Conservation (phyloP, 768 basidiomycete species). For the Coprinopsis strossmayeri region DNA sequence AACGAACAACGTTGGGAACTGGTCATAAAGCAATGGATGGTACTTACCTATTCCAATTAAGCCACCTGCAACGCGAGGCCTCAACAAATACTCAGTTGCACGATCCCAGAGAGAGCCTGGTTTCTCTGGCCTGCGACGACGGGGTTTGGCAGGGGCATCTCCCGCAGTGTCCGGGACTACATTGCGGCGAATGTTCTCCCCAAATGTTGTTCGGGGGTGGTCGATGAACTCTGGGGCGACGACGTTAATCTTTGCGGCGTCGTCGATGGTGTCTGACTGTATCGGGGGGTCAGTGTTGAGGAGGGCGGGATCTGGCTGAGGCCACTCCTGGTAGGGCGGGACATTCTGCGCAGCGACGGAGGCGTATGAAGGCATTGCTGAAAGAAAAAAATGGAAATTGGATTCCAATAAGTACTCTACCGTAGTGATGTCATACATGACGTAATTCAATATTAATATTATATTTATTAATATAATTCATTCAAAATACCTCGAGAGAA, state of each 20-base stretch:
- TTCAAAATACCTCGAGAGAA: constrained; percentile 84
- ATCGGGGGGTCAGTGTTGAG: constrained; percentile 44
- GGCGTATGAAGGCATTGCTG: constrained; percentile 64
- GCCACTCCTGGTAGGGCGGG: constrained; percentile 43
- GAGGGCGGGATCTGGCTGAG: constrained; percentile 59
- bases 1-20: background rate
- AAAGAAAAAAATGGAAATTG: constrained; percentile 4
- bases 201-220: constrained; percentile 27
- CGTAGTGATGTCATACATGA: constrained; percentile 13
- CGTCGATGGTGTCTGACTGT: constrained; percentile 34
- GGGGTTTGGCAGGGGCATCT: constrained; percentile 8
- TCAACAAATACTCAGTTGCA: constrained; percentile 48
- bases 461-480: too few species aligned
- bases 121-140: background rate
- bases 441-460: too few species aligned
- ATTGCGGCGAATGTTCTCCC: constrained; percentile 7
- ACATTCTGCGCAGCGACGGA: constrained; percentile 56
- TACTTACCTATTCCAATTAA: constrained; percentile 59
- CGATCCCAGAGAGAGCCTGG: constrained; percentile 37
- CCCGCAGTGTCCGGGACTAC: constrained; percentile 9
- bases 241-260: constrained; percentile 49
- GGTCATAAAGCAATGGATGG: background rate
- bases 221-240: constrained; percentile 44
- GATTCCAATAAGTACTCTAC: constrained; percentile 7
- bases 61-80: constrained; percentile 67